Base-by-base conservation (phyloP, 2,329 filamentous ascomycete genomes). In the Diplodia sapinea region DNA sequence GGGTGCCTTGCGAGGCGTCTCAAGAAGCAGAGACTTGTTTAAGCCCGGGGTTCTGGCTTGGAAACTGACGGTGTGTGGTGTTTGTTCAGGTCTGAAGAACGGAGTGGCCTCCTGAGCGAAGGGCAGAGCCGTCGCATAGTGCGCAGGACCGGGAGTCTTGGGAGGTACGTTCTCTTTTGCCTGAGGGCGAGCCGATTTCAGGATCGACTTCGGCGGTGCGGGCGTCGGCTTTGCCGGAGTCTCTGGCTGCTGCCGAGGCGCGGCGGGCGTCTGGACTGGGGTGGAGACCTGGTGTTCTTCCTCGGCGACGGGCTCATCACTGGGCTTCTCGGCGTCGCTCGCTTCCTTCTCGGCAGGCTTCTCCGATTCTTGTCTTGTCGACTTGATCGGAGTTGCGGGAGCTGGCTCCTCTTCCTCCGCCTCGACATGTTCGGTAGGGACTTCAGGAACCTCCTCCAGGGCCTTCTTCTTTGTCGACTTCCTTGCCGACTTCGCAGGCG, bases 1-100 rank as follows among this genome's bases (percentile, higher is more conserved):
- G 7, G 65, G 61, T 4, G 61, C 64, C 36, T 61, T 70, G 7
- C 68, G 65, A 11, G 69, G 67, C 1, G 68, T 69, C 40, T 59
- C 65, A n/a, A 40, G 51, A 11, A 70, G 49, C 5, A 70, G 56
- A 11, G 68, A 59, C 33, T 67, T 68, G 20, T 55, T 66, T 17
- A 68, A 51, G 49, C 26, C 55, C 13, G 51, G 59, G 11, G 66
- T 63, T 17, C 36, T 63, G 13, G 66, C 57, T 13, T 68, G 66
- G 8, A 67, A 20, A 36, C 56, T 67, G n/a, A 43, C 40, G 2
- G 65, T 54, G 33, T 54, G 54, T 4, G 33, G 55, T 11, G 54
- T 12, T 4, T 57, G 29, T 13, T 50, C 40, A 13, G 64, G 64
- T 36, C 43, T 66, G 64, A 66, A 66, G 20, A 66, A 66, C 11